A percentile compares a stretch with the other conserved stretches of the same genome.
Conservation (phyloP, 2,329 filamentous ascomycete genomes). For the Graphilbum ipis-grandicollis region DNA sequence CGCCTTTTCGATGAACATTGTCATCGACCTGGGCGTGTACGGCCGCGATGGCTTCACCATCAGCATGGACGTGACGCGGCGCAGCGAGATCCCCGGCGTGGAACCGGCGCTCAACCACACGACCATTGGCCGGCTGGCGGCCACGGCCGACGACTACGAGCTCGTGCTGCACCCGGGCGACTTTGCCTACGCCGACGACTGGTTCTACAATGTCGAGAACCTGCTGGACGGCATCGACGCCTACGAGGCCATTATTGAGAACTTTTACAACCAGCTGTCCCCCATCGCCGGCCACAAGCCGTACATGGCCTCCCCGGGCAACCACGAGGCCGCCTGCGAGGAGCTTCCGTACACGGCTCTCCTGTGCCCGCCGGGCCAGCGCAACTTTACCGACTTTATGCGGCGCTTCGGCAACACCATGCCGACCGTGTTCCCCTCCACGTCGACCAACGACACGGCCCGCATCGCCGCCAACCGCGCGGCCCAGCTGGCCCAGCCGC, state of each 20-base stretch:
- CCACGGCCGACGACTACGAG: slow-evolving; percentile 36
- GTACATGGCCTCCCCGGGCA: slow-evolving; percentile 40
- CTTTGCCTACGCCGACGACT: slow-evolving; percentile 41
- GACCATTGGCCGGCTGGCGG: slow-evolving; percentile 35
- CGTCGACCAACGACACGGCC: slow-evolving; percentile 23
- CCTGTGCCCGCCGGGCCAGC: slow-evolving; percentile 32
- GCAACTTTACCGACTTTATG: slow-evolving; percentile 43
- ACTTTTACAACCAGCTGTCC: slow-evolving; percentile 47
- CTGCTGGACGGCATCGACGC: slow-evolving; percentile 72
- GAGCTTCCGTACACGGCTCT: slow-evolving; percentile 20
- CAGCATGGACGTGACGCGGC: slow-evolving; percentile 22
- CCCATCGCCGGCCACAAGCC: slow-evolving; percentile 34
- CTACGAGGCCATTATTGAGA: slow-evolving; percentile 93
- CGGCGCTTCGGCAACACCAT: slow-evolving; percentile 34
- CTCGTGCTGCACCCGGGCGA: slow-evolving; percentile 36
- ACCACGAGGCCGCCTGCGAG: slow-evolving; percentile 39
- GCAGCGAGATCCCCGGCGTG: slow-evolving; percentile 28
- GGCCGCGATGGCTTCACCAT: slow-evolving; percentile 34
- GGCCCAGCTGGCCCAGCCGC: slow-evolving; percentile 25
- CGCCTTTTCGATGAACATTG: slow-evolving; percentile 31
- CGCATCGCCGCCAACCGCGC: slow-evolving; percentile 27
- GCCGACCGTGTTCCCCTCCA: slow-evolving; percentile 31
- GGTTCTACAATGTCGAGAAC: slow-evolving; percentile 28
- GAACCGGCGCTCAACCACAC: slow-evolving; percentile 37
- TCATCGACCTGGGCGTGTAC: slow-evolving; percentile 38